Evolutionary conservation across 345 rosid species (phyloP).

Genomic region (Reutealis trisperma): DNA sequence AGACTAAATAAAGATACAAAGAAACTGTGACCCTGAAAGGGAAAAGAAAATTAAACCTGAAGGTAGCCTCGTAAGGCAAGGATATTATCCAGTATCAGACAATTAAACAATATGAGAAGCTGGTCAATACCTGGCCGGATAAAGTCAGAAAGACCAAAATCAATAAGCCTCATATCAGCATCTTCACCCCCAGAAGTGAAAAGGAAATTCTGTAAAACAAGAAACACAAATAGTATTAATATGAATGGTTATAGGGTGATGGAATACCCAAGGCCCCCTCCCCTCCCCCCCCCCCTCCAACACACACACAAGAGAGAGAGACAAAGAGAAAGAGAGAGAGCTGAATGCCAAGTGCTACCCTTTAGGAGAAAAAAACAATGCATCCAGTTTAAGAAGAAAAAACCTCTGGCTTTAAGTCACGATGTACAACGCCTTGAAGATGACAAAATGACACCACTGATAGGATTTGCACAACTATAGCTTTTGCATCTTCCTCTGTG

Average conservation of each 20-base stretch:
- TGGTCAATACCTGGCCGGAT: constrained; percentile 60
- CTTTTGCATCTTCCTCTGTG: constrained; percentile 85
- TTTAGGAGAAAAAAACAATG: no score
- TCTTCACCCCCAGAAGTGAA: constrained; percentile 74
- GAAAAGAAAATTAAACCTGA: background rate
- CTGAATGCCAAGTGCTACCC: background rate
- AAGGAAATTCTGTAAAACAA: constrained; percentile 74
- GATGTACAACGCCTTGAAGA: constrained; percentile 97
- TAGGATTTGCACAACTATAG: constrained; percentile 71
- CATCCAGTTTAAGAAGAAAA: constrained; percentile 12
- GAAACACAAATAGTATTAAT: constrained; percentile 17
- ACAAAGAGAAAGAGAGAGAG: background rate
- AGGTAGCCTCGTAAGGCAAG: background rate
- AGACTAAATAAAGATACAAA: background rate
- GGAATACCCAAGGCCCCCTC: background rate
- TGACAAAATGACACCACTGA: constrained; percentile 87
- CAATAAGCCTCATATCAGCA: constrained; percentile 87
- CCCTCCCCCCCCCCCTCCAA: no score
- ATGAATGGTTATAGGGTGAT: background rate
- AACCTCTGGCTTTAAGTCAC: constrained; percentile 97
- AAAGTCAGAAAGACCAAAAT: constrained; percentile 94
- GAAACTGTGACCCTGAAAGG: background rate
- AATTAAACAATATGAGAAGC: background rate
- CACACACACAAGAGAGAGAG: background rate
- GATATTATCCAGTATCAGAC: background rate